A percentile compares a stretch with the other conserved stretches of the same genome.
Conservation (phyloP, 345 rosid genomes). For the Chamaenerion angustifolium region DNA sequence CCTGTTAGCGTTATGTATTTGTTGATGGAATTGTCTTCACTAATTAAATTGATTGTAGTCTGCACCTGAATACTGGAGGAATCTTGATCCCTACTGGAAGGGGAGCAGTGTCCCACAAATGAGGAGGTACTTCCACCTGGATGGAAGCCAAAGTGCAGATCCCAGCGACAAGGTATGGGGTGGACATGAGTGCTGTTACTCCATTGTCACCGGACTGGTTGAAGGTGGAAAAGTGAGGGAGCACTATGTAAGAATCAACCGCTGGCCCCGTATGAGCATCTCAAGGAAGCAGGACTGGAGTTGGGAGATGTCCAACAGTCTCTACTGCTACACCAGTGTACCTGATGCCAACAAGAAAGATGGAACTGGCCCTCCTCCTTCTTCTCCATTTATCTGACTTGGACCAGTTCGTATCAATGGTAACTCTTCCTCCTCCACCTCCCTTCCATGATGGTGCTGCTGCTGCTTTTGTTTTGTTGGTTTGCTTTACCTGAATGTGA, state of each 20-base stretch:
- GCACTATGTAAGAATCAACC: constrained; percentile 50
- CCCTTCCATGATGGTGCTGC: no score
- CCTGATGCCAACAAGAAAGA: constrained; percentile 31
- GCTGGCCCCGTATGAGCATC: constrained; percentile 30
- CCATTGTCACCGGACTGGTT: constrained; percentile 25
- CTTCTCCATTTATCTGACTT: constrained; percentile 8
- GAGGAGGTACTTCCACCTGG: constrained; percentile 48
- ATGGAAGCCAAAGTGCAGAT: constrained; percentile 53
- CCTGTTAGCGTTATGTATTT: no score
- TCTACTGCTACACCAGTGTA: constrained; percentile 34
- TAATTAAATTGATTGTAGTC: constrained; percentile 13
- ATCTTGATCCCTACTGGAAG: constrained; percentile 47
- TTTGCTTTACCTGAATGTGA: no score
- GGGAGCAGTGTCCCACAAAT: constrained; percentile 37
- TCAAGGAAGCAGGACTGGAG: constrained; percentile 52
- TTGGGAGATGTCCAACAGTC: constrained; percentile 47
- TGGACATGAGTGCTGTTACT: constrained; percentile 50
- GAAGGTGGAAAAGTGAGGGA: constrained; percentile 34
- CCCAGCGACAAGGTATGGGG: constrained; percentile 49
- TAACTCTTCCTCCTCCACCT: no score
- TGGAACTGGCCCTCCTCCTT: constrained; percentile 31
- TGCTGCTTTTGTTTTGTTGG: no score
- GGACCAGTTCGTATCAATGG: no score
- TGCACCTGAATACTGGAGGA: constrained; percentile 46
- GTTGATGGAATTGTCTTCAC: no score